phyloP scores from a whole-genome alignment of 176 grass and related monocot genomes.

The Triticum urartu region DNA sequence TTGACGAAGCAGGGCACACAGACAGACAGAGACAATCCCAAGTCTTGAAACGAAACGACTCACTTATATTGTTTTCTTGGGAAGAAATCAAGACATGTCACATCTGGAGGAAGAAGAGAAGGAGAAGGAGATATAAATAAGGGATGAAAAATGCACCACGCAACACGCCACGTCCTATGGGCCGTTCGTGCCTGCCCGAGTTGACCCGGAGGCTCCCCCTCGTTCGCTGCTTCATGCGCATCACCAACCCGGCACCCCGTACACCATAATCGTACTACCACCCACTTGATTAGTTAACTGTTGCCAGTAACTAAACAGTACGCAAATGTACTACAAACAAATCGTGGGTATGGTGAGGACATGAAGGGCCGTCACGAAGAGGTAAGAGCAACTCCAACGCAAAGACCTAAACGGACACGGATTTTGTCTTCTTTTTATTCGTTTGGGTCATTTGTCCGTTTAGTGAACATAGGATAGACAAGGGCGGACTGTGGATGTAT shows the following conservation, averaged over 20 bases:
- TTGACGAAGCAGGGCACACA: not conserved
- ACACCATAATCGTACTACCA: not conserved
- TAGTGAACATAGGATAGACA: too few relatives aligned
- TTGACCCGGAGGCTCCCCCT: slow-evolving; percentile 32
- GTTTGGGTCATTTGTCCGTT: too few relatives aligned
- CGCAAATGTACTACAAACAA: not conserved
- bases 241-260: slow-evolving; percentile 14
- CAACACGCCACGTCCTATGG: not conserved
- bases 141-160: slow-evolving; percentile 1
- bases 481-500: too few relatives aligned
- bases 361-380: not conserved
- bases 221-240: not conserved
- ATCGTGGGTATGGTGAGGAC: not conserved
- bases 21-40: not conserved
- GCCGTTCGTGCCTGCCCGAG: slow-evolving; percentile 13
- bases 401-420: too few relatives aligned
- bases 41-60: too few relatives aligned
- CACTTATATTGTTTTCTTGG: slow-evolving; percentile 10
- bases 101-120: not conserved
- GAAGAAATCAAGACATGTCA: slow-evolving; percentile 10
- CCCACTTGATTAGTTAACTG: not conserved
- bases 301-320: not conserved
- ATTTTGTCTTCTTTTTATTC: too few relatives aligned
- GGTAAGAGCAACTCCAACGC: too few relatives aligned
- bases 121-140: not conserved